Conservation (phyloP, 148 eudicot species). For the Hydrangea macrophylla region DNA sequence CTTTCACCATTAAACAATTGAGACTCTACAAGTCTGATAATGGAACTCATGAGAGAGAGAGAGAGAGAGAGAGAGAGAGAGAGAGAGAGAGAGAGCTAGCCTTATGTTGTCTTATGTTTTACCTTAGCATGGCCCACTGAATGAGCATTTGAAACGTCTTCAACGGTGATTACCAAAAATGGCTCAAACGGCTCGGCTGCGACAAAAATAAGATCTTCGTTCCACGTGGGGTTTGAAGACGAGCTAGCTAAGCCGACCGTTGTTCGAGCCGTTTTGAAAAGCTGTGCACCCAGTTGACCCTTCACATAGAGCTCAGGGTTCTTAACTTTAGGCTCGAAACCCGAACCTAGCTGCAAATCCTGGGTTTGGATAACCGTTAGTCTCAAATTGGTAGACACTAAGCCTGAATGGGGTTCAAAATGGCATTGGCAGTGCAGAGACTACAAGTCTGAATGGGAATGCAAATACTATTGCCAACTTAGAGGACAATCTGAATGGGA, state of each 20-base stretch:
- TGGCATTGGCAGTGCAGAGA: slow-evolving; percentile 25
- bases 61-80: too few relatives aligned
- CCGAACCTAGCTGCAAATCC: slow-evolving; percentile 67
- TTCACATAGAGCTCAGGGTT: slow-evolving; percentile 61
- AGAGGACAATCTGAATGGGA: slow-evolving; percentile 20
- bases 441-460: slow-evolving; percentile 25
- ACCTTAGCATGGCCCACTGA: slow-evolving; percentile 59
- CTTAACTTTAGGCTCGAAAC: slow-evolving; percentile 37
- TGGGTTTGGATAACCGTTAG: slow-evolving; percentile 94
- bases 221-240: slow-evolving; percentile 71
- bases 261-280: slow-evolving; percentile 63
- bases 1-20: too few relatives aligned
- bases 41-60: too few relatives aligned
- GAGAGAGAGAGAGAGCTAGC: too few relatives aligned
- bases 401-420: slow-evolving; percentile 37
- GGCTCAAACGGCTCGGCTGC: slow-evolving; percentile 94
- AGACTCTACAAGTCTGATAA: too few relatives aligned
- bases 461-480: slow-evolving; percentile 28
- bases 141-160: slow-evolving; percentile 49
- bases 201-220: slow-evolving; percentile 77
- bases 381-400: too few relatives aligned
- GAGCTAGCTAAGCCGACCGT: slow-evolving; percentile 31
- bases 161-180: slow-evolving; percentile 59
- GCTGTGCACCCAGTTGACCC: slow-evolving; percentile 72
- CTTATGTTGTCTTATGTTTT: too few relatives aligned